Conservation (phyloP, 225 moss, liverwort and hornwort genomes). For the Climacium dendroides region DNA sequence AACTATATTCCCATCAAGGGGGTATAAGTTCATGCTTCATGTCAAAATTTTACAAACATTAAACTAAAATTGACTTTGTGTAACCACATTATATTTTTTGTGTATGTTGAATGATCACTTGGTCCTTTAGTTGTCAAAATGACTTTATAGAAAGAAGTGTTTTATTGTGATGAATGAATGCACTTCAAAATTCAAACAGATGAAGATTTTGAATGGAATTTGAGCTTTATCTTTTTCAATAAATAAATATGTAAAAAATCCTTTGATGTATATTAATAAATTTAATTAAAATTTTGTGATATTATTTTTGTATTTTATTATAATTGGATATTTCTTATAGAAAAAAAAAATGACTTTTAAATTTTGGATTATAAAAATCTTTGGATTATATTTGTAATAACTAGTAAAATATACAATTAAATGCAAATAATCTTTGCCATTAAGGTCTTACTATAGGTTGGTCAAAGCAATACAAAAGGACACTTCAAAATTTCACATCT, state of each 20-base stretch:
- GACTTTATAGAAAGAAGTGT: background rate
- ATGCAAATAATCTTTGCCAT: background rate
- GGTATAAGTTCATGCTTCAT: accelerated
- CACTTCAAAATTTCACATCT: background rate
- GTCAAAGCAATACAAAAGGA: background rate
- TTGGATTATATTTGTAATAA: background rate
- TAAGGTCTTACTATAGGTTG: background rate
- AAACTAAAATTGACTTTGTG: background rate
- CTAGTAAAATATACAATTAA: background rate
- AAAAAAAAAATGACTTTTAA: background rate
- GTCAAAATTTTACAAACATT: background rate
- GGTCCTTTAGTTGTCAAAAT: background rate
- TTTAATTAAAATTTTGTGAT: no score
- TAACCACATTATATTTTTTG: accelerated
- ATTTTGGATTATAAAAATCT: background rate
- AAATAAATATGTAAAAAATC: background rate
- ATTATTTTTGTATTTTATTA: background rate
- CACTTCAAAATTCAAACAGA: background rate
- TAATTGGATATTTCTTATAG: no score
- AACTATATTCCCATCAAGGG: accelerated
- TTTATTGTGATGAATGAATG: background rate
- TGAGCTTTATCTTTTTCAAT: background rate
- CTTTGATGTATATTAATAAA: accelerated
- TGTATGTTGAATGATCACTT: accelerated
- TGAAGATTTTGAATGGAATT: no score